Conservation (phyloP, 371 early-diverging fungal species). For the Mortierella sp. region DNA sequence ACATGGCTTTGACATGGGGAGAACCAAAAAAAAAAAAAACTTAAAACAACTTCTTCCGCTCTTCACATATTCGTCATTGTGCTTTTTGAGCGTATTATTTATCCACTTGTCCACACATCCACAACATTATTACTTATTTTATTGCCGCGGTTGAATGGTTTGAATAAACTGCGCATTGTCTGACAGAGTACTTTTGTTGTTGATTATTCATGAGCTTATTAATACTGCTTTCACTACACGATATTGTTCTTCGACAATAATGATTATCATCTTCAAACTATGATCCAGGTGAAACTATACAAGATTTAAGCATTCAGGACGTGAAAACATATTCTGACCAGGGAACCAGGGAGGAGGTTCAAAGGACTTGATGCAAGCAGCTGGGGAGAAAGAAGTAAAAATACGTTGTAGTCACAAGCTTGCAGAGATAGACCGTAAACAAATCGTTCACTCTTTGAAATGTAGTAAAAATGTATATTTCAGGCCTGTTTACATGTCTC, state of each 20-base stretch:
- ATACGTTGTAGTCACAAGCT: too few species aligned
- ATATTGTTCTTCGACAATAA: too few species aligned
- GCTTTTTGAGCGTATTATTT: background rate
- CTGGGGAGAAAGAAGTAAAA: too few species aligned
- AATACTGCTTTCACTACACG: background rate
- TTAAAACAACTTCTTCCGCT: constrained; percentile 1
- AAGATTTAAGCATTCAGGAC: too few species aligned
- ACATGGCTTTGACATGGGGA: constrained; percentile 1
- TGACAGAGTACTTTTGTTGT: too few species aligned
- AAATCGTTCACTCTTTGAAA: too few species aligned
- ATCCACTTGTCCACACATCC: background rate
- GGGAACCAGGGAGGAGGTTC: too few species aligned
- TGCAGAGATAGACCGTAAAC: too few species aligned
- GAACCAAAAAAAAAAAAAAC: background rate
- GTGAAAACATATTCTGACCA: too few species aligned
- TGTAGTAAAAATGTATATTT: background rate
- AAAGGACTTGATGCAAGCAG: too few species aligned
- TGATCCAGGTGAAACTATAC: too few species aligned
- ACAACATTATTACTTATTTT: background rate
- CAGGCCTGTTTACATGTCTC: constrained; percentile 2
- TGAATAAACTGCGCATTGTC: background rate
- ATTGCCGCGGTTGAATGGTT: background rate
- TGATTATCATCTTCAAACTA: too few species aligned
- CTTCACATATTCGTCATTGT: background rate
- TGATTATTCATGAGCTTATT: background rate